Evolutionary conservation across 2,329 filamentous ascomycete genomes (phyloP), one percentile per base, ranked within the genome.

Genomic region (Exophiala spinifera): DNA sequence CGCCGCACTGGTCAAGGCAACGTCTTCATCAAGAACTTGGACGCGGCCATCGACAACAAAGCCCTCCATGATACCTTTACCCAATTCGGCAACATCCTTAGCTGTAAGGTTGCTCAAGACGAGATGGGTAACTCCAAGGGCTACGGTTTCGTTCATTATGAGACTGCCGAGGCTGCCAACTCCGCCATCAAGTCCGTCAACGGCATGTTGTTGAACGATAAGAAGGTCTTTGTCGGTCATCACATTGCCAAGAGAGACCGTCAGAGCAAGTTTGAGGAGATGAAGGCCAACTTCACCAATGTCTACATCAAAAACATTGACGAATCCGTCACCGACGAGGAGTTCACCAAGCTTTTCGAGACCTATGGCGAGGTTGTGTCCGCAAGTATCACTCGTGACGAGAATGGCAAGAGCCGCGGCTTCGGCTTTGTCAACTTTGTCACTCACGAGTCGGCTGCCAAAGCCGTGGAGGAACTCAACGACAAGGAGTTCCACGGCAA

Each of bases 241-340:
- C 94, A 99, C 79, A 97, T 99, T 69, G 91, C 94, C 74, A 97
- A 97, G 88, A 97, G 97, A 84, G 94, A 99, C 72, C 92, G 94
- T 68, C 94, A 97, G 84, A 96, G 90, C 89, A 99, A 99, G 80
- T 97, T 97, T 67, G 94, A 99, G 80, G 94, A 99, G 83, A 99
- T 99, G 92, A 99, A 99, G 87, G 94, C 94, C 75, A 99, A 99
- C 83, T 99, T 95, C 83, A 99, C 94, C 80, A 99, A 99, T 75
- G 86, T 99, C 76, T 99, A 99, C 79, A 89, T 99, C 79, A 99
- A 99, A 86, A 99, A 99, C 80, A 87, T 99, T 66, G 84, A 86
- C 67, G 69, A 78, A 33, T 92, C 96, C 46, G 89, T 87, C 61
- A 87, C 84, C 56, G 94, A 99, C 59, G 91, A 97, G 7, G 88